Conservation (phyloP, 805 yeast genomes). For the Wickerhamiella cacticola region DNA sequence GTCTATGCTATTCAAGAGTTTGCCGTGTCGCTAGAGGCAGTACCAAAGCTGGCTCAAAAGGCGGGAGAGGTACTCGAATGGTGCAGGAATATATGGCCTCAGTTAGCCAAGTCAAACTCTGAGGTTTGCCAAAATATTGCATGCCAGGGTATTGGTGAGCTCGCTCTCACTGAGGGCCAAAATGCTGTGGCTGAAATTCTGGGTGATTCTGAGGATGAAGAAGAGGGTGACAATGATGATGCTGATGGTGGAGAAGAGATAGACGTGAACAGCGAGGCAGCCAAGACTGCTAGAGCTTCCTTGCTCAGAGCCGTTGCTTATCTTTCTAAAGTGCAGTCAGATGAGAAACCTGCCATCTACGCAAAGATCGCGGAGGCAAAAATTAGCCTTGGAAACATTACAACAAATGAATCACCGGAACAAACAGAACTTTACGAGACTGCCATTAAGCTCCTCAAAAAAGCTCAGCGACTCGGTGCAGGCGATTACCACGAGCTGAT, state of each 20-base stretch:
- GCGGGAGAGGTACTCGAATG: not conserved
- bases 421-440: slow-evolving; percentile 54
- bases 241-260: slow-evolving; percentile 12
- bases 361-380: slow-evolving; percentile 77
- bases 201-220: slow-evolving; percentile 21
- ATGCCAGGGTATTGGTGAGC: slow-evolving; percentile 27
- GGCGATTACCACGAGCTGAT: slow-evolving; percentile 30
- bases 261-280: slow-evolving; percentile 26
- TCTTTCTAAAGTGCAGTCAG: slow-evolving; percentile 48
- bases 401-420: slow-evolving; percentile 49
- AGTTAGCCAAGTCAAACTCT: slow-evolving; percentile 2
- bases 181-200: slow-evolving; percentile 17
- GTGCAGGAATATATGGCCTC: slow-evolving; percentile 1
- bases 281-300: slow-evolving; percentile 19
- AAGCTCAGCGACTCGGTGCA: slow-evolving; percentile 39
- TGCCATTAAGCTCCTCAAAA: slow-evolving; percentile 56
- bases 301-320: slow-evolving; percentile 45
- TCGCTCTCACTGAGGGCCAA: slow-evolving; percentile 23
- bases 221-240: slow-evolving; percentile 15
- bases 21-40: slow-evolving; percentile 13
- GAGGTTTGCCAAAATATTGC: slow-evolving; percentile 18
- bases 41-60: not conserved
- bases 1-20: slow-evolving; percentile 15
- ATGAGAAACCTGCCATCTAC: slow-evolving; percentile 69
- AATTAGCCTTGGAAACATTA: slow-evolving; percentile 65